phyloP scores from a whole-genome alignment of 2,329 filamentous ascomycete species.

The Epichloe coenophiala region DNA sequence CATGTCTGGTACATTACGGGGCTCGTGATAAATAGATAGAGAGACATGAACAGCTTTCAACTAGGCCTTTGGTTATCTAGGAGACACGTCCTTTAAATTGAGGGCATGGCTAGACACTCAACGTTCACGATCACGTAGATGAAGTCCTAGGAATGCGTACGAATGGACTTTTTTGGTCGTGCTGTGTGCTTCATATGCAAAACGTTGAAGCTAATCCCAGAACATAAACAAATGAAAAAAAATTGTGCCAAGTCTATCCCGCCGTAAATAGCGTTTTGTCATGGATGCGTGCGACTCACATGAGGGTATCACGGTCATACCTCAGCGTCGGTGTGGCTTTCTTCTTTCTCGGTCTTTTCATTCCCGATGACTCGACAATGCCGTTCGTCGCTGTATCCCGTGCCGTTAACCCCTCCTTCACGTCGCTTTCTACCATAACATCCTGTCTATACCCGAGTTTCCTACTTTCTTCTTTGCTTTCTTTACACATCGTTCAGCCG shows the following conservation, averaged over 20 bases:
- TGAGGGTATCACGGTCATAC: slow-evolving; percentile 17
- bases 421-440: slow-evolving; percentile 4
- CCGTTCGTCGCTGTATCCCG: slow-evolving; percentile 7
- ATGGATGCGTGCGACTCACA: slow-evolving; percentile 14
- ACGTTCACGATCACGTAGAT: neutral
- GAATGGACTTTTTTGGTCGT: neutral
- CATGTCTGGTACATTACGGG: no score
- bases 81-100: no score
- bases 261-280: slow-evolving; percentile 13
- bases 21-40: no score
- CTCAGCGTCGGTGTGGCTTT: slow-evolving; percentile 15
- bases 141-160: neutral
- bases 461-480: neutral
- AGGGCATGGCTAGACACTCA: no score
- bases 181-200: neutral
- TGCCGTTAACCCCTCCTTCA: slow-evolving; percentile 7
- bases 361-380: slow-evolving; percentile 9
- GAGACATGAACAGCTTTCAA: no score
- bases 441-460: slow-evolving; percentile 10
- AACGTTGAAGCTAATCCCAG: neutral
- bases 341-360: slow-evolving; percentile 2
- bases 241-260: slow-evolving; percentile 20
- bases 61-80: no score
- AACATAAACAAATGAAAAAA: slow-evolving; percentile 8
- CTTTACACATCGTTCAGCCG: slow-evolving; percentile 1